Conservation (phyloP, 1,284 basidiomycete species). For the Moesziomyces parantarcticus region DNA sequence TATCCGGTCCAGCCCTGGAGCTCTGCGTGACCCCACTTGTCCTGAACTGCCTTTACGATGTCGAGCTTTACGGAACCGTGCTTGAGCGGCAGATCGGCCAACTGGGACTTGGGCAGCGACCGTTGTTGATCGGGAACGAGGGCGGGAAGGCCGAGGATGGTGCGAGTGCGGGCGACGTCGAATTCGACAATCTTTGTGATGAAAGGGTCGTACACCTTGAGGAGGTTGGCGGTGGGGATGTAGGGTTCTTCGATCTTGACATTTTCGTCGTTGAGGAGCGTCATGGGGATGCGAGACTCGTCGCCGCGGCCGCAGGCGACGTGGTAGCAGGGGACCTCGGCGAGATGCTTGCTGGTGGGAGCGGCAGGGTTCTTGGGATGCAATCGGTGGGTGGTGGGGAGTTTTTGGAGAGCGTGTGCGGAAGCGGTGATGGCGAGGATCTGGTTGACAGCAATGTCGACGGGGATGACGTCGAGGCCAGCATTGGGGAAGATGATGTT, state of each 20-base stretch:
- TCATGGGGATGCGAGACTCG: conserved; percentile 36
- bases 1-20: conserved; percentile 37
- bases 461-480: conserved; percentile 46
- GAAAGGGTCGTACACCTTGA: conserved; percentile 47
- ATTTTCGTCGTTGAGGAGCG: conserved; percentile 27
- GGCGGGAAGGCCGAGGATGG: conserved; percentile 28
- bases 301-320: conserved; percentile 38
- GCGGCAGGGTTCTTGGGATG: conserved; percentile 44
- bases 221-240: conserved; percentile 36
- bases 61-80: conserved; percentile 23
- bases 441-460: conserved; percentile 49
- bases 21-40: conserved; percentile 15
- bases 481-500: conserved; percentile 36
- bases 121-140: conserved; percentile 21
- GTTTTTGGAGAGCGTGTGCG: conserved; percentile 37
- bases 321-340: conserved; percentile 48
- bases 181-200: conserved; percentile 44
- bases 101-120: conserved; percentile 4
- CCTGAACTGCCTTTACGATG: conserved; percentile 30
- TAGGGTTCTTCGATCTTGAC: conserved; percentile 42
- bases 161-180: conserved; percentile 31
- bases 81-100: conserved; percentile 36
- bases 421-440: conserved; percentile 47
- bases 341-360: conserved; percentile 32
- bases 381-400: conserved; percentile 34